Base-by-base conservation (phyloP, 257 asterid genomes). In the Lycium ferocissimum region DNA sequence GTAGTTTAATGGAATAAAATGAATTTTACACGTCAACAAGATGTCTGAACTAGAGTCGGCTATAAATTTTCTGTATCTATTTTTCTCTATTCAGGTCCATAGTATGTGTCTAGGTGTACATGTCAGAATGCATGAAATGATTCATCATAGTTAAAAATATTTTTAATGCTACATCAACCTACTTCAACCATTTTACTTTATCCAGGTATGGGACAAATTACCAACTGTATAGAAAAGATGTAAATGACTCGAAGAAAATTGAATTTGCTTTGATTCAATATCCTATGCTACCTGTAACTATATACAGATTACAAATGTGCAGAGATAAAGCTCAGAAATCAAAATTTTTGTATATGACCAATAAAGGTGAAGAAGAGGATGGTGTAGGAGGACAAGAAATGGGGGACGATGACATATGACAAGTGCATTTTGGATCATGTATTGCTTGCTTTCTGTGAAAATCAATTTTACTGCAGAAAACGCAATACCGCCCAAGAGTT, bases 401-500 rank as follows among this genome's bases (percentile, higher is more conserved):
- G 38, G 84, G 73, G 43, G 91, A 93, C 15, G 95, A 90, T 69
- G 94, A 87, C 75, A 81, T 76, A 87, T 91, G 91, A 81, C 97
- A 93, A 78, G 91, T 90, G 85, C 99, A 95, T 75, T 91, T 91
- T 62, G 90, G 89, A 89, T 90, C 85, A 72, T 95, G 98, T 63
- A 93, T 59, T 45, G 87, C 97, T 66, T 80, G 86, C 65, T 86
- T 89, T 20, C 88, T 88, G 12, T 88, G 88, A 58, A 80, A 54
- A 84, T 93, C 98, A 49, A 95, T 80, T 89, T 94, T 95, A 35
- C 95, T 91, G 94, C 99, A 95, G 85, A 92, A 95, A 26, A 95
- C 87, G 69, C 99, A 95, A 83, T 93, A 95, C 87, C 83, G 86
- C 65, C 97, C 94, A 0, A 81, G 66, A 17, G 87, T 88, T 69